phyloP scores from a whole-genome alignment of 441 rosid genomes.

The Gossypium aridum region DNA sequence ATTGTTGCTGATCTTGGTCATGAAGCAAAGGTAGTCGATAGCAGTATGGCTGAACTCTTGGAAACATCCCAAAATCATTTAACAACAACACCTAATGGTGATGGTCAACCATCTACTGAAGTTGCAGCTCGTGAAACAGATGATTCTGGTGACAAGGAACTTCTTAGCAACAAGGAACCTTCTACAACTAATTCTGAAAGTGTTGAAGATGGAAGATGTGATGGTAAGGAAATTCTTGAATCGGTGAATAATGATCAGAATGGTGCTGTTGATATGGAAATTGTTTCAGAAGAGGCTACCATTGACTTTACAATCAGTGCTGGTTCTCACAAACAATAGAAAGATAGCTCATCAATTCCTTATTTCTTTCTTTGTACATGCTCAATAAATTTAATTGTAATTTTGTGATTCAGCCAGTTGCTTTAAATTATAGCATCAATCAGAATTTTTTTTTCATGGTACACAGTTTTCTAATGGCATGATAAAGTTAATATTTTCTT shows the following conservation, averaged over 20 bases:
- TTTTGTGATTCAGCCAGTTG: not conserved
- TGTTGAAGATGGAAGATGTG: constrained; percentile 11
- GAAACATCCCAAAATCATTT: constrained; percentile 11
- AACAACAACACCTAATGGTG: not conserved
- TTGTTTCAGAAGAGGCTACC: not conserved
- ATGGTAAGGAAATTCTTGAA: not conserved
- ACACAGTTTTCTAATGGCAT: not conserved
- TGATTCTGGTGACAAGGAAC: constrained; percentile 4
- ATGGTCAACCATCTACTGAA: constrained; percentile 5
- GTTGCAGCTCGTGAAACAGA: constrained; percentile 14
- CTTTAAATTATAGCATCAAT: not conserved
- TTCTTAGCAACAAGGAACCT: not conserved
- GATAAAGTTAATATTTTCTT: not conserved
- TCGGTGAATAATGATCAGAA: not conserved
- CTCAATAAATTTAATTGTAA: not conserved
- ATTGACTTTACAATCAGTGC: not conserved
- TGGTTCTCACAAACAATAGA: not conserved
- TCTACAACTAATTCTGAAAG: not conserved
- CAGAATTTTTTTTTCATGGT: not conserved
- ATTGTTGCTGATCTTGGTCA: constrained; percentile 1
- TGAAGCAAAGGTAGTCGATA: not conserved
- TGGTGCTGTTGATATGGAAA: not conserved
- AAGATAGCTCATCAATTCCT: not conserved
- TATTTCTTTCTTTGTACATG: constrained; percentile 2
- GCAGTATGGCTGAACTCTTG: not conserved